These are phyloP conservation scores for Paecilomyces dactylethromorphus DNA, from an alignment of 2,329 filamentous ascomycete species.

Conservation along the genomic window DNA sequence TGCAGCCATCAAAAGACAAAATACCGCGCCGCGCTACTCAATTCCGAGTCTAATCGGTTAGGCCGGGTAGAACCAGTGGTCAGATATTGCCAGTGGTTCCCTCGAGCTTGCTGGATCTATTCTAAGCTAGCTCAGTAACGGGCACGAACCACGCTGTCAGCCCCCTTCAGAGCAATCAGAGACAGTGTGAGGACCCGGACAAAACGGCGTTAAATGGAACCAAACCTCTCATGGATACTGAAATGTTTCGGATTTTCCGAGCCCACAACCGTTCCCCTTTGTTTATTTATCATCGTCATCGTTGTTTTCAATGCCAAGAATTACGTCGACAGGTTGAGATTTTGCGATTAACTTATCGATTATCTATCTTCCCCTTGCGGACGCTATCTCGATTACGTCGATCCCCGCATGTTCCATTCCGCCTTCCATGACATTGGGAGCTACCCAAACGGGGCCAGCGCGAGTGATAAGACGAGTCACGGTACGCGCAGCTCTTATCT, in stretches of 20 bases:
- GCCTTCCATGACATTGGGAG: not conserved
- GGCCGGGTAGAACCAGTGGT: not conserved
- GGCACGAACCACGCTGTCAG: not conserved
- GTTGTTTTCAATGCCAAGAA: not conserved
- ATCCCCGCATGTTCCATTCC: not conserved
- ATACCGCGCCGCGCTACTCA: not conserved
- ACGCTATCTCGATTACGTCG: not conserved
- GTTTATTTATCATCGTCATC: not conserved
- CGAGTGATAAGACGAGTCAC: not conserved
- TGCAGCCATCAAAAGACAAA: not conserved
- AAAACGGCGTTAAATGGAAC: not conserved
- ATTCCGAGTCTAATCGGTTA: not conserved
- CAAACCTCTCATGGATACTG: not conserved
- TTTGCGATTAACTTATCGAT: not conserved
- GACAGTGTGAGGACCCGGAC: not conserved
- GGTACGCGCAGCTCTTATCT: not conserved
- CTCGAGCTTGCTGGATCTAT: not conserved
- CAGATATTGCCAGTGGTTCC: not conserved
- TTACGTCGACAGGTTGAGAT: not conserved
- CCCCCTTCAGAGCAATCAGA: not conserved
- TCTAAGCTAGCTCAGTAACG: not conserved
- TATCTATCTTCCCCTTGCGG: not conserved
- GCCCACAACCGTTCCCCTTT: not conserved
- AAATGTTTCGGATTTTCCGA: not conserved
- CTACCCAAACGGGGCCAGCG: not conserved